These are phyloP conservation scores for Silene noctiflora DNA, from an alignment of 179 eudicot genomes.

Conservation along the genomic window DNA sequence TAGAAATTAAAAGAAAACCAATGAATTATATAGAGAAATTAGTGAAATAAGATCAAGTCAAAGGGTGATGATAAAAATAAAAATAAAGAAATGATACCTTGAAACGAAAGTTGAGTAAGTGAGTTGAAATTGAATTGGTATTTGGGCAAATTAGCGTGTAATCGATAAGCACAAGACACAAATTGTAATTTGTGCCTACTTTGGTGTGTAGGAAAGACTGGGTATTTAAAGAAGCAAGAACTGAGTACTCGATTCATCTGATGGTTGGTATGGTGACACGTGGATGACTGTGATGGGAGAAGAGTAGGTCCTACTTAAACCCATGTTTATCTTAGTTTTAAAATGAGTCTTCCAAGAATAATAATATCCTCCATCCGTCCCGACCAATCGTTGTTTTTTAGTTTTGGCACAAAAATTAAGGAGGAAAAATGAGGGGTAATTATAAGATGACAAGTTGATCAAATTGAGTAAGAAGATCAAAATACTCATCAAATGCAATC, in stretches of 20 bases:
- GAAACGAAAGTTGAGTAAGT: not conserved
- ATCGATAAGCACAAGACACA: conserved; percentile 26
- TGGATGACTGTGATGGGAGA: conserved; percentile 22
- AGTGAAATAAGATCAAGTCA: not conserved
- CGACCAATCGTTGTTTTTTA: too few species aligned
- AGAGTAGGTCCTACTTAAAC: conserved; percentile 17
- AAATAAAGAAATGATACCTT: conserved; percentile 23
- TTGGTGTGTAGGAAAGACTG: conserved; percentile 9
- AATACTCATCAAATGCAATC: too few species aligned
- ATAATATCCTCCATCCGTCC: too few species aligned
- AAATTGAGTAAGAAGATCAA: too few species aligned
- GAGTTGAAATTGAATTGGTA: not conserved
- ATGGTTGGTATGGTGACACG: conserved; percentile 15
- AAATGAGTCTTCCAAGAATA: too few species aligned
- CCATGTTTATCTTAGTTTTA: not conserved
- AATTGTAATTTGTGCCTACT: conserved; percentile 38
- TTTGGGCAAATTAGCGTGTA: not conserved
- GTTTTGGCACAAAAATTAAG: too few species aligned
- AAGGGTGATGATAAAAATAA: conserved; percentile 8
- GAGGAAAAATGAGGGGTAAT: too few species aligned
- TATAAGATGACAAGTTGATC: too few species aligned
- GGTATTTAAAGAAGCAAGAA: conserved; percentile 25
- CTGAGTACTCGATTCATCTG: not conserved
- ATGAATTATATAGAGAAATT: too few species aligned
- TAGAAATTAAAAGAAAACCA: not conserved